A percentile compares a stretch with the other conserved stretches of the same genome.
These are phyloP conservation scores for Corymbia calophylla DNA, from an alignment of 441 rosid species.

Conservation along the genomic window DNA sequence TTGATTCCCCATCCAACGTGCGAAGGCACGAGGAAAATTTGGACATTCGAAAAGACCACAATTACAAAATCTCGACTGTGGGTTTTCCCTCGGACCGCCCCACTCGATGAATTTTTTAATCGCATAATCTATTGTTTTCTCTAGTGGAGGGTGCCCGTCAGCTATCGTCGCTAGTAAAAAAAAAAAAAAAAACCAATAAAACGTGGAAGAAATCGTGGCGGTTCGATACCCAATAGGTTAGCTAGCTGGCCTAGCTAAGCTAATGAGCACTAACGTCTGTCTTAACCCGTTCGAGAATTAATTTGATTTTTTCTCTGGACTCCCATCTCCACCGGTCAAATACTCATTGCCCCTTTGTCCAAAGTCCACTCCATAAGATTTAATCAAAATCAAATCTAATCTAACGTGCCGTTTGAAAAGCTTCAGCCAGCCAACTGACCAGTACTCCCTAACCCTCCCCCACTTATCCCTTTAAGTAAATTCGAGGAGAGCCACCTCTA, in stretches of 20 bases:
- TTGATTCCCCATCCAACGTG: not conserved
- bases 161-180: not conserved
- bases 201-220: not conserved
- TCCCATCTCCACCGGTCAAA: not conserved
- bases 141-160: not conserved
- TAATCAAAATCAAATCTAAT: not conserved
- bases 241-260: not conserved
- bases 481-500: not conserved
- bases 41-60: not conserved
- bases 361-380: not conserved
- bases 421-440: not conserved
- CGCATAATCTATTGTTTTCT: not conserved
- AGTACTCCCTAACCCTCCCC: not conserved
- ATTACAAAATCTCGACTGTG: not conserved
- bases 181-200: not conserved
- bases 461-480: not conserved
- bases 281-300: not conserved
- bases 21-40: not conserved
- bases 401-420: not conserved
- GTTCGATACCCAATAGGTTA: not conserved
- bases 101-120: not conserved
- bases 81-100: not conserved
- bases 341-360: not conserved
- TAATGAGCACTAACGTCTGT: not conserved
- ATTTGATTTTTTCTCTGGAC: not conserved